phyloP scores from a whole-genome alignment of 2,329 filamentous ascomycete genomes.

The Exserohilum turcica region DNA sequence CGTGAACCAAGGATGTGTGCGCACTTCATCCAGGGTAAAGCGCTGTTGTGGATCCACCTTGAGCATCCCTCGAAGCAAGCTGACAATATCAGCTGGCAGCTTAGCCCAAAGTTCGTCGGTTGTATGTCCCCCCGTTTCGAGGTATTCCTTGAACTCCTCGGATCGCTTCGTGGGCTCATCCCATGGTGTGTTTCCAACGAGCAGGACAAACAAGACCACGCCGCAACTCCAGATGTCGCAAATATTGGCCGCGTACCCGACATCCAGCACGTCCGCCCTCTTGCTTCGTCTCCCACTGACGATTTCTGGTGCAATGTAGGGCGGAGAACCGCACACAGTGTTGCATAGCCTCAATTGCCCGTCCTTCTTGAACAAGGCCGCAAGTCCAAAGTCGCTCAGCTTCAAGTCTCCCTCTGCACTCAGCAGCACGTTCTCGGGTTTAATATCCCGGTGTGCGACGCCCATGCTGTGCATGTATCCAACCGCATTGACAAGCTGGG shows the following conservation, averaged over 20 bases:
- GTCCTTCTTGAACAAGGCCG: slow-evolving; percentile 89
- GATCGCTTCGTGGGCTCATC: slow-evolving; percentile 85
- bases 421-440: slow-evolving; percentile 91
- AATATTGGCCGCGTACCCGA: slow-evolving; percentile 75
- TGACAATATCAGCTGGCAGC: slow-evolving; percentile 74
- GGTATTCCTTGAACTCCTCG: slow-evolving; percentile 90
- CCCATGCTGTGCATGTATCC: slow-evolving; percentile 96
- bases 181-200: slow-evolving; percentile 98
- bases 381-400: slow-evolving; percentile 94
- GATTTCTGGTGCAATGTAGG: slow-evolving; percentile 97
- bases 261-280: slow-evolving; percentile 56
- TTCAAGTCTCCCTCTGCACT: slow-evolving; percentile 86
- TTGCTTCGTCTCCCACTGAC: slow-evolving; percentile 56
- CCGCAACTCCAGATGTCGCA: slow-evolving; percentile 98
- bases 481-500: slow-evolving; percentile 86
- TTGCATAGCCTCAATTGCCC: slow-evolving; percentile 80
- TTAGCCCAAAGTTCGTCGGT: slow-evolving; percentile 84
- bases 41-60: slow-evolving; percentile 74
- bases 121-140: slow-evolving; percentile 77
- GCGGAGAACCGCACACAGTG: slow-evolving; percentile 92
- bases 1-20: slow-evolving; percentile 94
- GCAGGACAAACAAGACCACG: slow-evolving; percentile 92
- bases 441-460: slow-evolving; percentile 77
- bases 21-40: slow-evolving; percentile 85
- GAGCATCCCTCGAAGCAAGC: slow-evolving; percentile 91